Percentiles rank a stretch among this genome's conserved stretches.
Evolutionary conservation across 2,329 filamentous ascomycete genomes (phyloP).

Genomic region (Blastomyces parvus): DNA sequence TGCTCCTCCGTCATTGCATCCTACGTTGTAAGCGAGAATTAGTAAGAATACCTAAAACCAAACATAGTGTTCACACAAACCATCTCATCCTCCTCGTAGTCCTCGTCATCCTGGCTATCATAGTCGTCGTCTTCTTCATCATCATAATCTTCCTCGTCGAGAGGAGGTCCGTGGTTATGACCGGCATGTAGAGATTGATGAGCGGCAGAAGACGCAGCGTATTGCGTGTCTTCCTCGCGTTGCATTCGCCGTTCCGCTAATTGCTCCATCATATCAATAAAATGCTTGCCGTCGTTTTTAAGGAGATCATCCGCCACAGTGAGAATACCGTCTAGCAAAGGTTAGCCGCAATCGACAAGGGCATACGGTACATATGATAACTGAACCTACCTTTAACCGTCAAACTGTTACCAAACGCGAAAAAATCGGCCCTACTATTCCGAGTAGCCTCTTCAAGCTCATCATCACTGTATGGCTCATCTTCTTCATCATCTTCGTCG

Average conservation of each 20-base stretch:
- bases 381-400: conserved; percentile 66
- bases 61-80: conserved; percentile 31
- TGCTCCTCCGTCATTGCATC: conserved; percentile 96
- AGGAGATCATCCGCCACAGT: conserved; percentile 96
- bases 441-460: conserved; percentile 54
- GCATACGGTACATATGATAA: neutral
- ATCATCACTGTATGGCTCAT: conserved; percentile 57
- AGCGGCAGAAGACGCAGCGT: conserved; percentile 50
- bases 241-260: conserved; percentile 95
- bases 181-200: conserved; percentile 53
- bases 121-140: conserved; percentile 67
- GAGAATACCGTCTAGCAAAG: conserved; percentile 69
- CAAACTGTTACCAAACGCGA: conserved; percentile 94
- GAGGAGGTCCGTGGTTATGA: conserved; percentile 64
- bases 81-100: conserved; percentile 58
- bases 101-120: conserved; percentile 54
- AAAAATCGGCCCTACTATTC: conserved; percentile 66
- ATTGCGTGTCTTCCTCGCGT: conserved; percentile 80
- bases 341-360: conserved; percentile 15
- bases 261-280: conserved; percentile 99
- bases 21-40: conserved; percentile 42
- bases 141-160: conserved; percentile 64
- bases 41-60: conserved; percentile 30
- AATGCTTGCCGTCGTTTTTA: conserved; percentile 98
- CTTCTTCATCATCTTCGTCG: conserved; percentile 62